Base-by-base conservation (phyloP, 441 rosid species). In the Adansonia madagascariensis region DNA sequence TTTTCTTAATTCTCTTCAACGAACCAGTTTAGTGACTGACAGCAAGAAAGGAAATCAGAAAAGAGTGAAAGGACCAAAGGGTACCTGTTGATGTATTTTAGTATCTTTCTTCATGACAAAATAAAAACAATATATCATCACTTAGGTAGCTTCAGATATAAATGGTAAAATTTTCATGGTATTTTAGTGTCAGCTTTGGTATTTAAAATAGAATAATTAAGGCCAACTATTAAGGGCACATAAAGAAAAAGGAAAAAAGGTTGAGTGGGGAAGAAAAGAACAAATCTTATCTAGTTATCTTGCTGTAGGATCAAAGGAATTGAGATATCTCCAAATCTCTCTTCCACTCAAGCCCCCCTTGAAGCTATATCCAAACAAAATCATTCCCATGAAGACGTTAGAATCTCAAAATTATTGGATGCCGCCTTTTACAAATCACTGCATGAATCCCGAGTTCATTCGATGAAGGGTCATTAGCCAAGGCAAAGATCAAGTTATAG, bases 211-310 rank as follows among this genome's bases (percentile, higher is more conserved):
- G 12, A 18, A 67, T 18, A 67, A 44, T 18, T 67, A 67, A 11
- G 27, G 53, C 49, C 35, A 20, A 75, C 59, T 31, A 5, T 46
- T 60, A 61, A 10, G 52, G 78, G 64, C 53, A 79, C 59, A 64
- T 71, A 59, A 4, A 44, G 57, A 3, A 6, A 56, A 47, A 70
- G 12, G 20, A 53, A 53, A n/a, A 24, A 10, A 11, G 4, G 12
- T 27, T 31, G 67, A 68, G 80, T 75, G 80, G 68, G 68, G 76
- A 59, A 69, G 80, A 73, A 31, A 31, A 31, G 35, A 31, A 31
- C 35, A 81, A 82, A 77, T 82, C 88, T 86, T 88, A 86, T 85
- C 88, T 78, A 61, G 49, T 79, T 82, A 83, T 84, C 83, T 55
- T 22, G 27, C 67, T 61, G 80, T 81, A 74, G 82, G 64, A 44